Evolutionary conservation across 768 basidiomycete species (phyloP).

Genomic region (Calocybe cyanea): DNA sequence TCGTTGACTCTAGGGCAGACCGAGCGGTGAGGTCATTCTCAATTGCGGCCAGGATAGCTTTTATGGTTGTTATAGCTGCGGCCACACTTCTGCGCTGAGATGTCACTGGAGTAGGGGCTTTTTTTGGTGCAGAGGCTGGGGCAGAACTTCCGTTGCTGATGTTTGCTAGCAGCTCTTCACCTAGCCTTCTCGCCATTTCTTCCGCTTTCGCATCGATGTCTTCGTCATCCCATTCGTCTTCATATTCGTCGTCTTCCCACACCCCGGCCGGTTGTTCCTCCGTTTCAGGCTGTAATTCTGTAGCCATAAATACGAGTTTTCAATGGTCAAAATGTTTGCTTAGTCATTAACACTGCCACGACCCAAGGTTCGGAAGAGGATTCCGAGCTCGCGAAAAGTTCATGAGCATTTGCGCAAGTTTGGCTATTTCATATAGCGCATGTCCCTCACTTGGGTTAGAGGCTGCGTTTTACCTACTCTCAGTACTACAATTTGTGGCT

Average conservation of each 20-base stretch:
- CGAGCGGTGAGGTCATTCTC: slow-evolving; percentile 54
- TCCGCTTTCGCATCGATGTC: slow-evolving; percentile 68
- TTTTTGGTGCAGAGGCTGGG: slow-evolving; percentile 4
- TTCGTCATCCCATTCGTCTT: slow-evolving; percentile 46
- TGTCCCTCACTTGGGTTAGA: neutral
- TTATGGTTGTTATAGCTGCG: slow-evolving; percentile 63
- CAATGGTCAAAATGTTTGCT: slow-evolving; percentile 5
- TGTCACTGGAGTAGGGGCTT: slow-evolving; percentile 11
- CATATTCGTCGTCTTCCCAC: slow-evolving; percentile 32
- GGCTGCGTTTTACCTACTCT: no score
- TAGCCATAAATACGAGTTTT: no score
- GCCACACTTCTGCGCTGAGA: slow-evolving; percentile 43
- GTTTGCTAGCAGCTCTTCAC: slow-evolving; percentile 78
- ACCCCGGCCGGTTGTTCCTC: slow-evolving; percentile 3
- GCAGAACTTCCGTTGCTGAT: slow-evolving; percentile 44
- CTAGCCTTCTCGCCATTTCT: slow-evolving; percentile 67
- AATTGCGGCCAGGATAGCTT: slow-evolving; percentile 54
- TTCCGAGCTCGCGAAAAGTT: slow-evolving; percentile 4
- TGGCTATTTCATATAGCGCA: slow-evolving; percentile 15
- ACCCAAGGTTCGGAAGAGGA: slow-evolving; percentile 3
- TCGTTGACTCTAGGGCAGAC: slow-evolving; percentile 46
- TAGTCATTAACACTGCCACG: slow-evolving; percentile 9
- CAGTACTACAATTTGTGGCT: slow-evolving; percentile 1
- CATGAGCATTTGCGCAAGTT: slow-evolving; percentile 27
- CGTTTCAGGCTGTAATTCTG: slow-evolving; percentile 4